These are phyloP conservation scores for Apiospora malaysiana DNA, from an alignment of 2,329 filamentous ascomycete species.

Conservation along the genomic window DNA sequence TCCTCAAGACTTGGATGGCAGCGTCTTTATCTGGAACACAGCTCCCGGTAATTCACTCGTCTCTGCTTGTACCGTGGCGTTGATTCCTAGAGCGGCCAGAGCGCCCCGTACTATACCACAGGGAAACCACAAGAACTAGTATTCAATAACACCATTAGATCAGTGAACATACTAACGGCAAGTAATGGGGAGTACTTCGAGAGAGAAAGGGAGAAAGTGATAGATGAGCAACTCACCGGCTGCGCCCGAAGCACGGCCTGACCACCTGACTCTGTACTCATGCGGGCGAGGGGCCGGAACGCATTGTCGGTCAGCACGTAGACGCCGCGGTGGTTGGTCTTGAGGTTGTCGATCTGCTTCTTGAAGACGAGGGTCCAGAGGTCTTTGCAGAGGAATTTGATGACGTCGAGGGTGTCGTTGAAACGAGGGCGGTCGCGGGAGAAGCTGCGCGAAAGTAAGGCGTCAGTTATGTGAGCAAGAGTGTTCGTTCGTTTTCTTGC, in stretches of 20 bases:
- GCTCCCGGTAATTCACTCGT: constrained; percentile 84
- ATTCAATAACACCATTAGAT: neutral
- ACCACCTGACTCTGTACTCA: constrained; percentile 81
- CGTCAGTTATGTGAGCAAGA: constrained; percentile 1
- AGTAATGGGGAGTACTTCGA: constrained; percentile 6
- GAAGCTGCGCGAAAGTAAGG: constrained; percentile 59
- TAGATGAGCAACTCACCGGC: constrained; percentile 62
- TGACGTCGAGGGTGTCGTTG: constrained; percentile 90
- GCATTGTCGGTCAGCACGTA: constrained; percentile 94
- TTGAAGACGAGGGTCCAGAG: constrained; percentile 93
- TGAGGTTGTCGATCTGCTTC: constrained; percentile 98
- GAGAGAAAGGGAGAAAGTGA: constrained; percentile 21
- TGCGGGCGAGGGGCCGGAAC: constrained; percentile 86
- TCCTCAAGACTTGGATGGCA: constrained; percentile 60
- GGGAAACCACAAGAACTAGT: constrained; percentile 90
- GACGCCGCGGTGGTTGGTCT: constrained; percentile 96
- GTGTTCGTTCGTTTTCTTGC: too few species aligned
- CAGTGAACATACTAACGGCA: neutral
- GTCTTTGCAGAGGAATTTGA: constrained; percentile 99
- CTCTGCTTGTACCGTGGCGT: constrained; percentile 90
- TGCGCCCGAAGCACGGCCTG: constrained; percentile 78
- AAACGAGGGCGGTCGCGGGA: constrained; percentile 85
- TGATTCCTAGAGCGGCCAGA: constrained; percentile 89
- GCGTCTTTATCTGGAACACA: constrained; percentile 94
- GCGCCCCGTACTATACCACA: constrained; percentile 91